Conservation (phyloP, 371 early-diverging fungal species). For the Mucor irregularis region DNA sequence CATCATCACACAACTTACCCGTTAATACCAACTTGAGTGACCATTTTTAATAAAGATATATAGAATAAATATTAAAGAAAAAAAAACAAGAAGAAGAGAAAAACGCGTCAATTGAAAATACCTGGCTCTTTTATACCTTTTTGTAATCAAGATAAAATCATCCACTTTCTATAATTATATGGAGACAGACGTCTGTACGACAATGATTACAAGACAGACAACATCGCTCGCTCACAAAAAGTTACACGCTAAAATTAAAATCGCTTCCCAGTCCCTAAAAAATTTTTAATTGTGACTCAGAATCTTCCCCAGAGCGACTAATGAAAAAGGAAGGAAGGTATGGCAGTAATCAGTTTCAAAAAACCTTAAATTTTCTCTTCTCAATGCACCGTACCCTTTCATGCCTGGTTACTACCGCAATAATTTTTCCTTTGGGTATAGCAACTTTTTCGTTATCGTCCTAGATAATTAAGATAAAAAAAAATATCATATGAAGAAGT, state of each 20-base stretch:
- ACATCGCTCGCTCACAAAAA: too few species aligned
- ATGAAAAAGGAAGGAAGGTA: background rate
- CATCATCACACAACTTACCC: constrained; percentile 22
- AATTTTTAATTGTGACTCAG: constrained; percentile 5
- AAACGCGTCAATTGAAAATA: constrained; percentile 6
- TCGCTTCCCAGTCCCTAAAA: background rate
- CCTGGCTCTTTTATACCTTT: constrained; percentile 16
- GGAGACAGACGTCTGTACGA: too few species aligned
- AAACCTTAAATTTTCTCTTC: too few species aligned
- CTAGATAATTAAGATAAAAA: too few species aligned
- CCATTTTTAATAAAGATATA: constrained; percentile 19
- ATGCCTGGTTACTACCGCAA: too few species aligned
- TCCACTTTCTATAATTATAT: too few species aligned
- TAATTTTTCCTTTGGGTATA: too few species aligned
- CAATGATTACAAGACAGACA: background rate
- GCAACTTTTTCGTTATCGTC: too few species aligned
- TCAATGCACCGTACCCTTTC: too few species aligned
- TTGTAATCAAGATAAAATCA: constrained; percentile 21
- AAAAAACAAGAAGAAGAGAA: constrained; percentile 7
- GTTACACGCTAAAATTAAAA: too few species aligned
- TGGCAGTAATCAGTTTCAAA: background rate
- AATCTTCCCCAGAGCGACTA: constrained; percentile 7
- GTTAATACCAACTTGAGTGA: constrained; percentile 35
- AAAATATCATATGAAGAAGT: too few species aligned
- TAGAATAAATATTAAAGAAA: constrained; percentile 4